A percentile compares a stretch with the other conserved stretches of the same genome.
Conservation (phyloP, 2,329 filamentous ascomycete genomes). For the Trichoderma arundinaceum region DNA sequence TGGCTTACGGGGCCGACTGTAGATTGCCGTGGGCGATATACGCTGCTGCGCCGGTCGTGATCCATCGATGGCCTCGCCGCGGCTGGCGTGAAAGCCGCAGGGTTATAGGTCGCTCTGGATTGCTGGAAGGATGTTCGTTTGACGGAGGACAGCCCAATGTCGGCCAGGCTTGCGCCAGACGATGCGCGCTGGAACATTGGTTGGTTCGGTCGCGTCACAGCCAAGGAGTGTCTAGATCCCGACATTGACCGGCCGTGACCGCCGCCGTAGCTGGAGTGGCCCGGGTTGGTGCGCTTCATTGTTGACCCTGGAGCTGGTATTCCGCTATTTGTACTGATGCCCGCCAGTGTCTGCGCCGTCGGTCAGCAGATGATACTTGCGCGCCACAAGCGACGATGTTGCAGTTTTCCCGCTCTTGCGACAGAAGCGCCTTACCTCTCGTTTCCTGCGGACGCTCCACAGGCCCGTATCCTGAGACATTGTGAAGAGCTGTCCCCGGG, state of each 20-base stretch:
- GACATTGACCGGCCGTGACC: constrained; percentile 84
- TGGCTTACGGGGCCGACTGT: constrained; percentile 70
- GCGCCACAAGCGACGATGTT: constrained; percentile 33
- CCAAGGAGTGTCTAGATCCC: constrained; percentile 83
- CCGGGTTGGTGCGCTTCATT: constrained; percentile 89
- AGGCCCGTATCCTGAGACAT: constrained; percentile 89
- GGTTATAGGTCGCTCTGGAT: constrained; percentile 69
- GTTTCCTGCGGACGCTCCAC: constrained; percentile 88
- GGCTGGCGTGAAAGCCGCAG: constrained; percentile 62
- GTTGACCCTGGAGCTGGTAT: constrained; percentile 92
- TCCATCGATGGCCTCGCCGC: constrained; percentile 56
- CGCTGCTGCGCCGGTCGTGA: constrained; percentile 77
- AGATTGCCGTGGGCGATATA: constrained; percentile 74
- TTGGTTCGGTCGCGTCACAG: constrained; percentile 80
- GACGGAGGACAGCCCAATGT: constrained; percentile 80
- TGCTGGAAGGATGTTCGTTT: constrained; percentile 82
- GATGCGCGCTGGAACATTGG: constrained; percentile 86
- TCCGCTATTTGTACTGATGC: constrained; percentile 79
- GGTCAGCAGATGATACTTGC: constrained; percentile 34
- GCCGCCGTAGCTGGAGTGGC: constrained; percentile 67
- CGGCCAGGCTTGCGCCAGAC: constrained; percentile 78
- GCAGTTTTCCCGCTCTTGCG: constrained; percentile 5
- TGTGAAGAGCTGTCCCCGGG: constrained; percentile 28
- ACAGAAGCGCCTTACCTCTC: constrained; percentile 71
- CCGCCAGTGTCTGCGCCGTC: constrained; percentile 74